A percentile compares a stretch with the other conserved stretches of the same genome.
phyloP scores from a whole-genome alignment of 1,284 basidiomycete species.

The Cutaneotrichosporon sp. region DNA sequence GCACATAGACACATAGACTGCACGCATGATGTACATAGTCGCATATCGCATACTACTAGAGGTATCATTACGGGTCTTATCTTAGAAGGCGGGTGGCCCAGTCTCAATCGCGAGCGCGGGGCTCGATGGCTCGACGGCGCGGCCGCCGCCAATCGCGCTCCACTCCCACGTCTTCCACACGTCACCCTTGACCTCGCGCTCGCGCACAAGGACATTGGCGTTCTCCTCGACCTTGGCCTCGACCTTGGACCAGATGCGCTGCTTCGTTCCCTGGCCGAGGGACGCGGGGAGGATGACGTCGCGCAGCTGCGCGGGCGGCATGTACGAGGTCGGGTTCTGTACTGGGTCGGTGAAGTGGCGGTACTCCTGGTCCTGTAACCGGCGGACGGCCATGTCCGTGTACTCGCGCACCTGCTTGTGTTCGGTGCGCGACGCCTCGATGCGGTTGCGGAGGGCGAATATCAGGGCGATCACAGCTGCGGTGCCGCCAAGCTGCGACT shows the following conservation, averaged over 20 bases:
- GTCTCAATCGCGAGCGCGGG: not conserved
- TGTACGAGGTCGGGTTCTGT: slow-evolving; percentile 71
- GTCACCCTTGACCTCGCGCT: slow-evolving; percentile 83
- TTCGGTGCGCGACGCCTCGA: slow-evolving; percentile 64
- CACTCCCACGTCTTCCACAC: slow-evolving; percentile 61
- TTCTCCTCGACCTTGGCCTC: slow-evolving; percentile 88
- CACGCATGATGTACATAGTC: not conserved
- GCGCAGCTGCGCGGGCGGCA: slow-evolving; percentile 86
- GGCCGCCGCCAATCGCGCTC: slow-evolving; percentile 35
- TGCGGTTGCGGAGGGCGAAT: slow-evolving; percentile 50
- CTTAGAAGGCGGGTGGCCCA: not conserved
- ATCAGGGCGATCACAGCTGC: slow-evolving; percentile 44
- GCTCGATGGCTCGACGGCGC: not conserved
- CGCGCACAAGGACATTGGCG: slow-evolving; percentile 85
- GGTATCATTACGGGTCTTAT: no score
- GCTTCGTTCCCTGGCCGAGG: slow-evolving; percentile 68
- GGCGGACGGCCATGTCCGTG: slow-evolving; percentile 75
- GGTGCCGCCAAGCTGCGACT: slow-evolving; percentile 60
- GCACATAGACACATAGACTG: not conserved
- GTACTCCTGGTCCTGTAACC: slow-evolving; percentile 70
- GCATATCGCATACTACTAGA: not conserved
- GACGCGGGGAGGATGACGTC: slow-evolving; percentile 84
- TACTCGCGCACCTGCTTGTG: slow-evolving; percentile 70
- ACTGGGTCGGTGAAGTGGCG: slow-evolving; percentile 79
- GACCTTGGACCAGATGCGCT: slow-evolving; percentile 81